A percentile compares a stretch with the other conserved stretches of the same genome.
These are phyloP conservation scores for Talinum fruticosum DNA, from an alignment of 148 eudicot genomes.

Conservation along the genomic window DNA sequence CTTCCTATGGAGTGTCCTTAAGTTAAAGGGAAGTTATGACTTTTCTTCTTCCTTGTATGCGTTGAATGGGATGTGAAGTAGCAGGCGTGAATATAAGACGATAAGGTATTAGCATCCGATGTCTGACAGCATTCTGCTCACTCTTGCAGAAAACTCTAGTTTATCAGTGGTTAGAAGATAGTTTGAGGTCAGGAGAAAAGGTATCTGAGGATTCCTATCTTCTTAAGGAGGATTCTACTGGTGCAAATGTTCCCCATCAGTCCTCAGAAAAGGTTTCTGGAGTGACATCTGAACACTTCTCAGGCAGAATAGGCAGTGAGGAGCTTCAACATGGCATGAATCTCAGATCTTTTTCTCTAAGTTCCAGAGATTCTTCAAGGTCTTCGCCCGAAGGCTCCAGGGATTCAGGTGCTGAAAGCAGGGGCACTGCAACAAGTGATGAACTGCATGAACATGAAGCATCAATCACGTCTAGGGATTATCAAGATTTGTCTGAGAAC, in stretches of 20 bases:
- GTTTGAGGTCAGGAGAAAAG: slow-evolving; percentile 67
- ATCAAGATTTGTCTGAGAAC: slow-evolving; percentile 27
- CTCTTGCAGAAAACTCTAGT: slow-evolving; percentile 49
- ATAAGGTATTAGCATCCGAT: not conserved
- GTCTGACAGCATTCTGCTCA: not conserved
- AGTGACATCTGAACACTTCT: slow-evolving; percentile 17
- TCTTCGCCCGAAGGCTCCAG: slow-evolving; percentile 32
- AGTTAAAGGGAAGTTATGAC: not conserved
- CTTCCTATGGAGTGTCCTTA: not conserved
- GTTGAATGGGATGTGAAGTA: too few species aligned
- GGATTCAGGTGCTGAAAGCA: slow-evolving; percentile 29
- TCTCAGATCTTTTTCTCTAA: slow-evolving; percentile 17
- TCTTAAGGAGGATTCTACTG: slow-evolving; percentile 40
- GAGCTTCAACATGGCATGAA: slow-evolving; percentile 10
- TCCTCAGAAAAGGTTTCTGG: slow-evolving; percentile 22
- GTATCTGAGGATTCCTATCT: slow-evolving; percentile 50
- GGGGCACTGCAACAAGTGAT: slow-evolving; percentile 24
- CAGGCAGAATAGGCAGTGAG: slow-evolving; percentile 29
- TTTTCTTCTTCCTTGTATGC: not conserved
- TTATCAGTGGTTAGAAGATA: slow-evolving; percentile 89
- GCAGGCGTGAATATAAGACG: not conserved
- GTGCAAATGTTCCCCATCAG: slow-evolving; percentile 18
- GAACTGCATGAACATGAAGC: slow-evolving; percentile 30
- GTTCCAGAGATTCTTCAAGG: slow-evolving; percentile 26
- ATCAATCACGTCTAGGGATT: slow-evolving; percentile 20